Evolutionary conservation across 108 stramenopile species (phyloP), one percentile per base, ranked within the genome.

Genomic region (Seminavis robusta): DNA sequence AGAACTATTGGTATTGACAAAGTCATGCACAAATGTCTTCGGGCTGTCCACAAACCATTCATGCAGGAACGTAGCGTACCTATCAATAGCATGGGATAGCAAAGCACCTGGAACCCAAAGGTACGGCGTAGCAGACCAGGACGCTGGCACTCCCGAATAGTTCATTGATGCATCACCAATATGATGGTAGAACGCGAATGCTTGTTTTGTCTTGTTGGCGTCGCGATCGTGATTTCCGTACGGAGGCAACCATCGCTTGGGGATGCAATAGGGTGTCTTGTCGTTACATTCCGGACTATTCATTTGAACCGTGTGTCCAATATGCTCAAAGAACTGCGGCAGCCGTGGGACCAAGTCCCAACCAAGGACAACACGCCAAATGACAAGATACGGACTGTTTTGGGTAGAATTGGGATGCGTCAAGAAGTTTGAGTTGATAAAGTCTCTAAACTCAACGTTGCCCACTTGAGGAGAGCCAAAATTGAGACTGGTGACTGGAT

Each of bases 381-480:
- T 65, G 7, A 45, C 40, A 21, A 79, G 28, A n/a, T 48, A 34
- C 17, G 27, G 17, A n/a, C n/a, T n/a, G 39, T 65, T 42, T 25
- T 65, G 9, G 54, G 66, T 45, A 52, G 81, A 57, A 50, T 58
- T 50, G 43, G 39, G 28, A 67, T 76, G 49, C n/a, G n/a, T n/a
- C n/a, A n/a, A n/a, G n/a, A n/a, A n/a, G n/a, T n/a, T n/a, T n/a
- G n/a, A n/a, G n/a, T n/a, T n/a, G 55, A 79, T 73, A 73, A 66
- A 80, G 1, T 64, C 55, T 17, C 56, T 66, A 71, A 74, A 88
- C 6, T 56, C 62, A 2, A 42, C 32, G 51, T 92, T 92, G 2
- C 90, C 90, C 34, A 73, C 79, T 33, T 73, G 71, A 7, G 91
- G 91, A 64, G 78, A 82, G 16, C 91, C 91, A 77, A 88, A 92